A percentile compares a stretch with the other conserved stretches of the same genome.
phyloP scores from a whole-genome alignment of 108 stramenopile species.

The Nitzschia sp. region DNA sequence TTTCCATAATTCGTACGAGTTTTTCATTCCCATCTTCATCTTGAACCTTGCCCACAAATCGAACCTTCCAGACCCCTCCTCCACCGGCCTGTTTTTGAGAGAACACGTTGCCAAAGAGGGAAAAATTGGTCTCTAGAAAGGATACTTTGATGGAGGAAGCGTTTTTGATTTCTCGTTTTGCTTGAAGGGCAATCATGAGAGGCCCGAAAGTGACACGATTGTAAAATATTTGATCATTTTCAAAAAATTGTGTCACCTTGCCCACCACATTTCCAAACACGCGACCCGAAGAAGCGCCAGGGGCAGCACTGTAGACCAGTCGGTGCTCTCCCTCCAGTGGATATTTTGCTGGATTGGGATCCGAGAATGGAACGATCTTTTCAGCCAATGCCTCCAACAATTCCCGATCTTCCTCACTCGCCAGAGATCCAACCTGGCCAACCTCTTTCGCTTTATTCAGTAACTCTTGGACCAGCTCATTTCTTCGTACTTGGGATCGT shows the following conservation, averaged over 20 bases:
- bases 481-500: neutral
- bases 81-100: slow-evolving; percentile 24
- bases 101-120: slow-evolving; percentile 42
- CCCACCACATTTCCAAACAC: slow-evolving; percentile 45
- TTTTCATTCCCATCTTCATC: slow-evolving; percentile 39
- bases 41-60: slow-evolving; percentile 40
- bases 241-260: slow-evolving; percentile 51
- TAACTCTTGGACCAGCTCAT: slow-evolving; percentile 20
- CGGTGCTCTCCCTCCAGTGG: slow-evolving; percentile 40
- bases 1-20: slow-evolving; percentile 56
- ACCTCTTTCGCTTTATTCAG: slow-evolving; percentile 21
- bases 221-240: slow-evolving; percentile 37
- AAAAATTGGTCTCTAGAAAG: slow-evolving; percentile 43
- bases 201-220: slow-evolving; percentile 57
- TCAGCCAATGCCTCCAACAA: slow-evolving; percentile 22
- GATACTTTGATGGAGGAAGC: slow-evolving; percentile 37
- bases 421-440: slow-evolving; percentile 44
- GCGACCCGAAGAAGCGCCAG: slow-evolving; percentile 43
- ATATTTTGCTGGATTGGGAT: slow-evolving; percentile 24
- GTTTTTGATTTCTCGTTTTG: slow-evolving; percentile 39
- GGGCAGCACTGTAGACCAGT: slow-evolving; percentile 45
- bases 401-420: slow-evolving; percentile 41
- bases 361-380: slow-evolving; percentile 4
- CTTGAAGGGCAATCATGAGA: slow-evolving; percentile 37
- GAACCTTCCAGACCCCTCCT: slow-evolving; percentile 49